Conservation (phyloP, 2,329 filamentous ascomycete species). For the Emergomyces orientalis region DNA sequence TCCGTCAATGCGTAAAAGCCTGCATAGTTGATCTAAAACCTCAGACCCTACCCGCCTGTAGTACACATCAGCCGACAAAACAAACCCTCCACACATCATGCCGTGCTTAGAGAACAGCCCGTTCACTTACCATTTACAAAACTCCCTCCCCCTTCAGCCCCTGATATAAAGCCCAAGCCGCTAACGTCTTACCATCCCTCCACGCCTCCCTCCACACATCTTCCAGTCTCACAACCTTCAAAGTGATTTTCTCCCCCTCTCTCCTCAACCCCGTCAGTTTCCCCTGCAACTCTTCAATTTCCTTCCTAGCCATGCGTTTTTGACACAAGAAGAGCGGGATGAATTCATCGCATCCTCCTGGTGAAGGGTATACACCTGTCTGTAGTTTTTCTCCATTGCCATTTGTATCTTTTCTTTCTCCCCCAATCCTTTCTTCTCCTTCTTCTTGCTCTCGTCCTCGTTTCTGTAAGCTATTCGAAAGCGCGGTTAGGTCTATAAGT, state of each 20-base stretch:
- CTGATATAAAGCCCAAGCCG: slow-evolving; percentile 47
- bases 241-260: slow-evolving; percentile 50
- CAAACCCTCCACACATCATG: no score
- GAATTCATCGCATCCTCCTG: slow-evolving; percentile 51
- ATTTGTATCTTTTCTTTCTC: neutral
- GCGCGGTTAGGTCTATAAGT: slow-evolving; percentile 46
- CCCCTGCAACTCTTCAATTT: slow-evolving; percentile 44
- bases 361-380: slow-evolving; percentile 44
- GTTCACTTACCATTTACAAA: slow-evolving; percentile 19
- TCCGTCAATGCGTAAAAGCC: neutral
- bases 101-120: no score
- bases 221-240: slow-evolving; percentile 45
- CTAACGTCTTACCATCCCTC: slow-evolving; percentile 48
- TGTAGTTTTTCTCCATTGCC: slow-evolving; percentile 35
- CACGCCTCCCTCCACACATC: slow-evolving; percentile 46
- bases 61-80: no score
- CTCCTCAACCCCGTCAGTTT: slow-evolving; percentile 47
- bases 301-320: slow-evolving; percentile 40
- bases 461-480: slow-evolving; percentile 32
- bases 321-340: slow-evolving; percentile 49
- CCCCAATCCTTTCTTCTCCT: neutral
- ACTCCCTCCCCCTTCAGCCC: slow-evolving; percentile 42
- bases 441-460: slow-evolving; percentile 2
- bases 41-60: neutral
- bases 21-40: neutral